Evolutionary conservation across 2,329 filamentous ascomycete genomes (phyloP).

Genomic region (Pseudogymnoascus sp.): DNA sequence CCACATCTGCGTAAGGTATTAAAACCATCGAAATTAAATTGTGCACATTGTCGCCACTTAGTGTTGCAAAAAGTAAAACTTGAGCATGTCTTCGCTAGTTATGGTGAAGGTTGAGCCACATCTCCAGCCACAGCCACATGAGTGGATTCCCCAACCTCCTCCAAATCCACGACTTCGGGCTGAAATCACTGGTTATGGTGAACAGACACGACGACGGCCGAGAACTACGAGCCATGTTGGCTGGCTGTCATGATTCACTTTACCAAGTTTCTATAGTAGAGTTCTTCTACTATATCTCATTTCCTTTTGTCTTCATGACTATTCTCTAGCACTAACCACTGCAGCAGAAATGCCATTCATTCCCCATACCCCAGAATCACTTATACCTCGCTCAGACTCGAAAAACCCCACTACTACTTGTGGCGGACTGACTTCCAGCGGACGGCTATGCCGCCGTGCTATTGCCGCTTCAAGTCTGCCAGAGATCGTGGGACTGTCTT

Average conservation of each 20-base stretch:
- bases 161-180: not conserved
- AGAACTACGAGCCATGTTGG: not conserved
- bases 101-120: not conserved
- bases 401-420: conserved; percentile 80
- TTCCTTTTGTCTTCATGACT: not conserved
- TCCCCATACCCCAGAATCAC: conserved; percentile 70
- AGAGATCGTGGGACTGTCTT: conserved; percentile 21
- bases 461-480: conserved; percentile 40
- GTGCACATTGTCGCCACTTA: not conserved
- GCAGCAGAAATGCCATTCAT: conserved; percentile 53
- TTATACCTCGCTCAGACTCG: conserved; percentile 73
- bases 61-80: not conserved
- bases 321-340: conserved; percentile 4
- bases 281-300: not conserved
- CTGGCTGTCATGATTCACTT: not conserved
- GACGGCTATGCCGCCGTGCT: conserved; percentile 74
- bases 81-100: not conserved
- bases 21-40: not conserved
- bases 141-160: not conserved
- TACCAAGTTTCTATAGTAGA: not conserved
- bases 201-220: not conserved
- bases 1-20: not conserved
- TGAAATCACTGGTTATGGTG: not conserved
- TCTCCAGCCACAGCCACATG: not conserved
- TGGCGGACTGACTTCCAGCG: conserved; percentile 74